Conservation (phyloP, 2,329 filamentous ascomycete genomes). For the Fusarium illudens region DNA sequence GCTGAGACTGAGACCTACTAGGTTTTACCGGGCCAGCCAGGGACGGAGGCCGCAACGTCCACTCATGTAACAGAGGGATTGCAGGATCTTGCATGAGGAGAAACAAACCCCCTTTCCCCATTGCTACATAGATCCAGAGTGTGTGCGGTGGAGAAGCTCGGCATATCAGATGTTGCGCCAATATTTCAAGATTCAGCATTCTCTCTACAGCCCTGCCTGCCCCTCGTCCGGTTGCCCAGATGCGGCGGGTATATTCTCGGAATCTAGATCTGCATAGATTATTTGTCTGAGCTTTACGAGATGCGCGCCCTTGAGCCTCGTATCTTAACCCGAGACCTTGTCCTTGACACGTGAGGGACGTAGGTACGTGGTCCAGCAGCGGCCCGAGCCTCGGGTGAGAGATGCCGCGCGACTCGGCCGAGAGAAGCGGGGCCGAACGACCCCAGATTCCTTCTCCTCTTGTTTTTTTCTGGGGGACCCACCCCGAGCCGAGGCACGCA, state of each 20-base stretch:
- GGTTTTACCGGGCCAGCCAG: too few relatives aligned
- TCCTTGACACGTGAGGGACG: neutral
- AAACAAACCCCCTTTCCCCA: neutral
- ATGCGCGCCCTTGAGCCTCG: neutral
- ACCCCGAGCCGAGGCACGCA: slow-evolving; percentile 34
- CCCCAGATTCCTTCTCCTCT: slow-evolving; percentile 24
- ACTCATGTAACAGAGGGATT: neutral
- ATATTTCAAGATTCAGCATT: neutral
- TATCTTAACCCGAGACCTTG: neutral
- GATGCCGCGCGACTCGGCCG: slow-evolving; percentile 31
- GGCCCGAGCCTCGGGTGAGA: slow-evolving; percentile 5
- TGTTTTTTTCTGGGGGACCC: slow-evolving; percentile 6
- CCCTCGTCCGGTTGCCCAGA: too few relatives aligned
- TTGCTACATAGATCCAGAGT: neutral
- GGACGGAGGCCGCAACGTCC: neutral
- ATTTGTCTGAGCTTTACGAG: neutral
- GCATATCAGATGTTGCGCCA: neutral
- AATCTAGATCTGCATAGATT: neutral
- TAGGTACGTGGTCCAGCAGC: slow-evolving; percentile 2
- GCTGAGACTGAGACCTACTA: neutral
- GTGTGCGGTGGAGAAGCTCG: neutral
- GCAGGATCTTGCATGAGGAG: neutral
- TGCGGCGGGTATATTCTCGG: neutral
- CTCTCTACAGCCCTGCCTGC: neutral
- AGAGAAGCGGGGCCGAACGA: slow-evolving; percentile 17